Conservation (phyloP, 1,284 basidiomycete genomes). For the Trichosporon sp. region DNA sequence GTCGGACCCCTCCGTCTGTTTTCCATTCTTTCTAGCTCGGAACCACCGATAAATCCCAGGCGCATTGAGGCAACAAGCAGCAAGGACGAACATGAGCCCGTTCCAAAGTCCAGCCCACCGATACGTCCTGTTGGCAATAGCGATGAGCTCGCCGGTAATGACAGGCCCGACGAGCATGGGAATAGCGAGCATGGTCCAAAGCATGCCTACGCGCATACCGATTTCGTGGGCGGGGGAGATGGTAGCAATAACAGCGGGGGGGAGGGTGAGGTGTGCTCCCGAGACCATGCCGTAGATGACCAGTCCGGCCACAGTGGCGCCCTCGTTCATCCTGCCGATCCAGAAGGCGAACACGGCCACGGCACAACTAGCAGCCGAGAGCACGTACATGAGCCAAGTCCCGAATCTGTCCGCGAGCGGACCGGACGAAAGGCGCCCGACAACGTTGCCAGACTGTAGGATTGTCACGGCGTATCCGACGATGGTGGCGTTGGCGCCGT, state of each 20-base stretch:
- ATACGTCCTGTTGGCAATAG: constrained; percentile 7
- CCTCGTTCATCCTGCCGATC: constrained; percentile 23
- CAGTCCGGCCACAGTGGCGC: constrained; percentile 29
- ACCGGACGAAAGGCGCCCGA: constrained; percentile 3
- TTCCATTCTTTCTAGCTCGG: neutral
- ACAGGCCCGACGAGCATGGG: constrained; percentile 38
- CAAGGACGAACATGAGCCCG: neutral
- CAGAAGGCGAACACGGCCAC: constrained; percentile 17
- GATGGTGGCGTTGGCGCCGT: neutral
- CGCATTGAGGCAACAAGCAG: neutral
- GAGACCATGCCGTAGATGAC: constrained; percentile 31
- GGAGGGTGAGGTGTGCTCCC: constrained; percentile 41
- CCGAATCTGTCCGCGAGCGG: constrained; percentile 13
- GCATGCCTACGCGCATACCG: constrained; percentile 43
- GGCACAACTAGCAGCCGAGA: neutral
- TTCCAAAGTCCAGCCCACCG: constrained; percentile 1
- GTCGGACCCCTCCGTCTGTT: neutral
- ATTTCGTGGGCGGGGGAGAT: constrained; percentile 41
- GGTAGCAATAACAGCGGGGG: constrained; percentile 35
- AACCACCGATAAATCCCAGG: neutral
- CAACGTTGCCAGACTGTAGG: constrained; percentile 8
- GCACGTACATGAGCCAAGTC: constrained; percentile 8
- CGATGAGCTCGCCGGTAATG: constrained; percentile 29
- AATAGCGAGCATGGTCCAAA: constrained; percentile 31
- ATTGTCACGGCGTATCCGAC: constrained; percentile 9